Base-by-base conservation (phyloP, 164 flowering plant species). In the Chimonanthus salicifolius region DNA sequence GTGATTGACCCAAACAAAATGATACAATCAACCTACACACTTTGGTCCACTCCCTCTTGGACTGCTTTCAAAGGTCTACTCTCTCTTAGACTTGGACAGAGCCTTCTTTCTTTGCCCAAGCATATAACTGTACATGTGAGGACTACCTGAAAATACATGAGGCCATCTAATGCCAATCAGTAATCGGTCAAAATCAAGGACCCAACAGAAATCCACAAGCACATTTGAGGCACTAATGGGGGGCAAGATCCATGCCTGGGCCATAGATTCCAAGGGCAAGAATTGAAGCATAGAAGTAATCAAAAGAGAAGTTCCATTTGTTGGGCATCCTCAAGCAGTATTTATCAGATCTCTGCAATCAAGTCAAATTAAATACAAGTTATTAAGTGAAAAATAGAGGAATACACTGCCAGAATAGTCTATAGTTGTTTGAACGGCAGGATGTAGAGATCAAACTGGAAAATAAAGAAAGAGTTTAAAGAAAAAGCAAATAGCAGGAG, bases 241-340 rank as follows among this genome's bases (percentile, higher is more conserved):
- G 5, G 6, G 33, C 33, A 4, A 20, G 64, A 71, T 76, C 33
- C 81, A 66, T 86, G 70, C 98, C 99, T 83, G 99, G 97, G 45
- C 87, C 87, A 62, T 92, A 92, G 78, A 83, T 72, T 66, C 82
- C 94, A 44, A 94, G 87, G 58, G 73, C 79, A 8, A 87, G 68
- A 74, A 94, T 73, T 3, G 93, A 78, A 16, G 84, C 85, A 51
- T 84, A 94, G 82, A 82, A 94, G 87, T 87, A 85, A 79, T 94
- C 97, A 70, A 94, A 91, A 15, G 95, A 86, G 83, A 83, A 92
- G 85, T 94, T 94, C 94, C 85, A 92, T 81, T 86, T 88, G 91
- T 94, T 92, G 47, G 99, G 99, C 98, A 91, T 90, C 83, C 97
- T 85, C n/a, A 90, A n/a, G 72, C 88, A 84, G 72, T 85, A 92